Conservation (phyloP, 1,284 basidiomycete genomes). For the Rhodotorula sp. region DNA sequence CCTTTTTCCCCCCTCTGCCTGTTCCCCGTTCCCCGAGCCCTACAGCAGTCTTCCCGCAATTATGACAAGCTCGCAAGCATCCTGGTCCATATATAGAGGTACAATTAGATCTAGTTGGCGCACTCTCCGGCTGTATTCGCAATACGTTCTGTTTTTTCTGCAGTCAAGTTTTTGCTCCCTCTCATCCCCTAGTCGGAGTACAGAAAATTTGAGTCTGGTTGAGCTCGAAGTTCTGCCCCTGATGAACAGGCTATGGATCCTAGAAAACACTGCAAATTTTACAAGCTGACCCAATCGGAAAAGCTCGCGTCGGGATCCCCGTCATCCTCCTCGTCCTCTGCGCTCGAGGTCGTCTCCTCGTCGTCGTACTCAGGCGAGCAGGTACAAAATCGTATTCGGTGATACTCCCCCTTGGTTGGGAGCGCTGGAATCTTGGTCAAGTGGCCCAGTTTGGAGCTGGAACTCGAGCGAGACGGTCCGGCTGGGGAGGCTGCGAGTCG, state of each 20-base stretch:
- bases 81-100: background rate
- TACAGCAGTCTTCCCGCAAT: too few species aligned
- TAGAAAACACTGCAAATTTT: too few species aligned
- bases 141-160: background rate
- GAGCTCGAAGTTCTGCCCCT: too few species aligned
- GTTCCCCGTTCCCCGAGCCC: background rate
- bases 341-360: conserved; percentile 2
- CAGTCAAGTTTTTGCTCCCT: background rate
- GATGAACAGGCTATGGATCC: too few species aligned
- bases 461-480: too few species aligned
- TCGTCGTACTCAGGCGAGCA: conserved; percentile 1
- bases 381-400: background rate
- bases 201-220: too few species aligned
- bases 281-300: background rate
- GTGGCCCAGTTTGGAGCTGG: too few species aligned
- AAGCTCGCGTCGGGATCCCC: background rate
- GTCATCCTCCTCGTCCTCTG: background rate
- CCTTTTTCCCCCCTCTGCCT: background rate
- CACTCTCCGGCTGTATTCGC: background rate
- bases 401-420: too few species aligned
- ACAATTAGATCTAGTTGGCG: background rate
- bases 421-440: too few species aligned
- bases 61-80: too few species aligned
- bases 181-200: too few species aligned
- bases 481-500: too few species aligned